phyloP scores from a whole-genome alignment of 768 basidiomycete genomes.

The Amanita muscaria region DNA sequence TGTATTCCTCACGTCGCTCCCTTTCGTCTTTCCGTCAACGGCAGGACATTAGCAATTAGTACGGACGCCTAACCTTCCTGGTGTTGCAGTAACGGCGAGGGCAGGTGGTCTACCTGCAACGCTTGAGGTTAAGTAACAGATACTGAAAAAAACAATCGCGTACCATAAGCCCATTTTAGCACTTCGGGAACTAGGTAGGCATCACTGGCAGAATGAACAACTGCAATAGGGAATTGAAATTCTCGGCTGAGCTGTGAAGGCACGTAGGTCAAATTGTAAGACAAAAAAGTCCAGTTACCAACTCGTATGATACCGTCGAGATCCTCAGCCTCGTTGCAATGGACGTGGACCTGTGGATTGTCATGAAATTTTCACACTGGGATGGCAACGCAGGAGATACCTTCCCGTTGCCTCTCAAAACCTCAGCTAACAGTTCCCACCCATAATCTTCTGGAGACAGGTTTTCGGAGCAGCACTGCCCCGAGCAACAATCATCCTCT shows the following conservation, averaged over 20 bases:
- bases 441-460: conserved; percentile 68
- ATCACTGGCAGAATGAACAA: conserved; percentile 75
- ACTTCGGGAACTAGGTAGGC: conserved; percentile 76
- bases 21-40: conserved; percentile 22
- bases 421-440: conserved; percentile 75
- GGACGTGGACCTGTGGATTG: conserved; percentile 30
- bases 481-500: conserved; percentile 62
- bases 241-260: conserved; percentile 61
- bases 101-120: conserved; percentile 55
- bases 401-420: conserved; percentile 71
- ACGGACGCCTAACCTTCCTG: conserved; percentile 22
- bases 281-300: conserved; percentile 16
- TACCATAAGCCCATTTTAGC: conserved; percentile 60
- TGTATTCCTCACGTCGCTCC: conserved; percentile 76
- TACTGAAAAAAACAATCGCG: not conserved
- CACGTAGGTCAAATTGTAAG: conserved; percentile 10
- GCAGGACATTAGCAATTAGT: not conserved
- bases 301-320: conserved; percentile 65
- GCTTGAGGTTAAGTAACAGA: not conserved
- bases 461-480: conserved; percentile 44
- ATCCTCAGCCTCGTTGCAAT: conserved; percentile 59
- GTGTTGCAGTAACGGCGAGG: conserved; percentile 66
- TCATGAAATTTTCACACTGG: not conserved
- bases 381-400: conserved; percentile 20
- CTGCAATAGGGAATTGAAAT: conserved; percentile 72